phyloP scores from a whole-genome alignment of 1,284 basidiomycete species.

The Pholiota adiposa region DNA sequence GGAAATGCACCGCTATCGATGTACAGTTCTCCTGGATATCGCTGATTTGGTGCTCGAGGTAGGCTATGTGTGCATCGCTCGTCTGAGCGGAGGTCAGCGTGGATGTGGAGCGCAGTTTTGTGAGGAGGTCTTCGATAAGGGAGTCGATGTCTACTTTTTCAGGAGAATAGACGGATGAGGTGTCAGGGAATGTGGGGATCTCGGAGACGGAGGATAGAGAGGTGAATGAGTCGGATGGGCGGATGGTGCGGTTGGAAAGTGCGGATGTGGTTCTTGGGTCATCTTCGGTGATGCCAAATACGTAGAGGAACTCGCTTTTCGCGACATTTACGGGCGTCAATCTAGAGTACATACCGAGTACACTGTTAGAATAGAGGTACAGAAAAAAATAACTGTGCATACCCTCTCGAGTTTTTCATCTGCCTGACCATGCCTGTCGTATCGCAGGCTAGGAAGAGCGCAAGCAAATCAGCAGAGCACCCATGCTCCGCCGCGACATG shows the following conservation, averaged over 20 bases:
- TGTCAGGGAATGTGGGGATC: constrained; percentile 29
- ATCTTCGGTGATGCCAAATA: constrained; percentile 61
- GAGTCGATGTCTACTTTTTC: constrained; percentile 47
- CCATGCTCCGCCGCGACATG: constrained; percentile 94
- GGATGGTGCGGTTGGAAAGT: constrained; percentile 60
- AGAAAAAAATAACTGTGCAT: constrained; percentile 28
- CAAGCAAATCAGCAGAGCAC: constrained; percentile 64
- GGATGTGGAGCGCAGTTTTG: constrained; percentile 55
- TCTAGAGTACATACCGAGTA: too few relatives aligned
- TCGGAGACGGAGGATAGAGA: constrained; percentile 47
- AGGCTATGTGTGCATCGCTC: constrained; percentile 41
- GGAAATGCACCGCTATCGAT: constrained; percentile 51
- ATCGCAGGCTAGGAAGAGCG: constrained; percentile 68
- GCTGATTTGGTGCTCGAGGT: constrained; percentile 48
- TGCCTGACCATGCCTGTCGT: constrained; percentile 54
- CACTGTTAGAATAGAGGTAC: constrained; percentile 7
- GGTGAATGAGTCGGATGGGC: constrained; percentile 46
- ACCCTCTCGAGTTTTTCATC: constrained; percentile 72
- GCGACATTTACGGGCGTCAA: constrained; percentile 71
- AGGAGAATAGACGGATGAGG: constrained; percentile 31
- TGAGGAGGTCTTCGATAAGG: constrained; percentile 53
- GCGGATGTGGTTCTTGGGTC: constrained; percentile 52
- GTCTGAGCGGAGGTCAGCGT: constrained; percentile 38
- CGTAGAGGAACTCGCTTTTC: constrained; percentile 60
- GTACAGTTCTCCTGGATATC: constrained; percentile 50